These are phyloP conservation scores for Porodaedalea pini DNA, from an alignment of 1,284 basidiomycete species.

Conservation along the genomic window DNA sequence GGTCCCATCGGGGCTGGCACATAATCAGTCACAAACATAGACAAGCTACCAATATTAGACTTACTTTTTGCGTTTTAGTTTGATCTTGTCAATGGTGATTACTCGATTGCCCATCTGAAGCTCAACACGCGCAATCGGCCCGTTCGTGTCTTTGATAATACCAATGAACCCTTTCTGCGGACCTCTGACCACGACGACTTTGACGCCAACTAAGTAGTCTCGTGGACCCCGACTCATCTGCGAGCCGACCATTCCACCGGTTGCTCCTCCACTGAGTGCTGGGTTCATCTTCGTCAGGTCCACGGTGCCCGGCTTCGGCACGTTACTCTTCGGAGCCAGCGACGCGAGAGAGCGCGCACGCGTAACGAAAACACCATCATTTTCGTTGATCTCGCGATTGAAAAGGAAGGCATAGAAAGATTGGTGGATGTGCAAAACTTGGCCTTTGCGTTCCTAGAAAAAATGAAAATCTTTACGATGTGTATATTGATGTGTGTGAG, in stretches of 20 bases:
- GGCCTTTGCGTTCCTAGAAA: conserved; percentile 78
- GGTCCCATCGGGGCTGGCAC: conserved; percentile 50
- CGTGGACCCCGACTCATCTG: conserved; percentile 69
- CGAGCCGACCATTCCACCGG: conserved; percentile 80
- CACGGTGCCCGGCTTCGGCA: conserved; percentile 56
- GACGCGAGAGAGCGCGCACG: conserved; percentile 77
- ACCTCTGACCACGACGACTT: conserved; percentile 83
- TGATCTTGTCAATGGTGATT: conserved; percentile 81
- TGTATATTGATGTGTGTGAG: neutral
- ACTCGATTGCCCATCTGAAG: conserved; percentile 88
- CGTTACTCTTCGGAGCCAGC: conserved; percentile 78
- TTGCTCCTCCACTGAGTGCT: conserved; percentile 57
- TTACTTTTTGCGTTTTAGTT: conserved; percentile 75
- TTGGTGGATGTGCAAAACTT: conserved; percentile 92
- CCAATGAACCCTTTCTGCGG: conserved; percentile 91
- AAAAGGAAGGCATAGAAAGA: conserved; percentile 93
- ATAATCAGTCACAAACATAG: neutral
- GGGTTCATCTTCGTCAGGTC: conserved; percentile 99
- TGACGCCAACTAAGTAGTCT: conserved; percentile 80
- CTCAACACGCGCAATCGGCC: conserved; percentile 85
- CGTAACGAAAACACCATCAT: conserved; percentile 92
- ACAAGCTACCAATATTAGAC: conserved; percentile 30
- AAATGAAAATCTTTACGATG: too few species aligned
- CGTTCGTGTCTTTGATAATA: conserved; percentile 94
- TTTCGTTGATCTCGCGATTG: conserved; percentile 87